Percentiles rank a stretch among this genome's conserved stretches.
These are phyloP conservation scores for Ophiostoma sp. DNA, from an alignment of 2,329 filamentous ascomycete genomes.

Conservation along the genomic window DNA sequence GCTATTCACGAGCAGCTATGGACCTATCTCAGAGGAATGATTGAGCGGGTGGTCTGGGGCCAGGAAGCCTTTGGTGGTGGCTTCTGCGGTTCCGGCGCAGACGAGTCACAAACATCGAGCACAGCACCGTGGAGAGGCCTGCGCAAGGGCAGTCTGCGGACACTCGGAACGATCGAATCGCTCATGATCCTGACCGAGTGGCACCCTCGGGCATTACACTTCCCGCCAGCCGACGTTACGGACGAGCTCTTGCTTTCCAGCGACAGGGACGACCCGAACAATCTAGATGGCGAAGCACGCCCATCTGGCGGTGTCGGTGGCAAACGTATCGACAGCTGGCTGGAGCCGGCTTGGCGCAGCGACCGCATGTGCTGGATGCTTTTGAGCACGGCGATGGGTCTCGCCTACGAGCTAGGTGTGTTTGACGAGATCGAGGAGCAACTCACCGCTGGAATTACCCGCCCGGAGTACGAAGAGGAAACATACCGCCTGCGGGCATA, in stretches of 20 bases:
- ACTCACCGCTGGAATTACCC: constrained; percentile 52
- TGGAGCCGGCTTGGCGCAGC: constrained; percentile 90
- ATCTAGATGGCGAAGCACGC: constrained; percentile 39
- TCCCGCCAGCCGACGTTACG: constrained; percentile 73
- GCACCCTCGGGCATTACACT: constrained; percentile 92
- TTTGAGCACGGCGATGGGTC: constrained; percentile 79
- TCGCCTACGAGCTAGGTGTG: constrained; percentile 90
- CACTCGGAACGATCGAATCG: constrained; percentile 89
- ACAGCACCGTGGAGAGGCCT: constrained; percentile 66
- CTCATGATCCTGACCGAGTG: constrained; percentile 92
- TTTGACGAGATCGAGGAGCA: constrained; percentile 84
- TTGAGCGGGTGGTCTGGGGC: constrained; percentile 89
- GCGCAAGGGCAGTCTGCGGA: constrained; percentile 73
- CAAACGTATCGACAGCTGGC: constrained; percentile 85
- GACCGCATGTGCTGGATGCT: constrained; percentile 99
- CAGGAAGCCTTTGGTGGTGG: constrained; percentile 92
- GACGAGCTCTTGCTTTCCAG: constrained; percentile 62
- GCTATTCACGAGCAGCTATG: constrained; percentile 93
- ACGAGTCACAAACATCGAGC: constrained; percentile 58
- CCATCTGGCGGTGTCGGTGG: constrained; percentile 73
- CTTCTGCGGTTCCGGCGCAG: constrained; percentile 67
- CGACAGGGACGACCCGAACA: constrained; percentile 42
- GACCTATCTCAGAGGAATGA: constrained; percentile 91
- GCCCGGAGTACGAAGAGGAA: constrained; percentile 67
- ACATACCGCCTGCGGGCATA: constrained; percentile 69